A percentile compares a stretch with the other conserved stretches of the same genome.
Evolutionary conservation across 2,329 filamentous ascomycete genomes (phyloP).

Genomic region (Emydomyces testavorans): DNA sequence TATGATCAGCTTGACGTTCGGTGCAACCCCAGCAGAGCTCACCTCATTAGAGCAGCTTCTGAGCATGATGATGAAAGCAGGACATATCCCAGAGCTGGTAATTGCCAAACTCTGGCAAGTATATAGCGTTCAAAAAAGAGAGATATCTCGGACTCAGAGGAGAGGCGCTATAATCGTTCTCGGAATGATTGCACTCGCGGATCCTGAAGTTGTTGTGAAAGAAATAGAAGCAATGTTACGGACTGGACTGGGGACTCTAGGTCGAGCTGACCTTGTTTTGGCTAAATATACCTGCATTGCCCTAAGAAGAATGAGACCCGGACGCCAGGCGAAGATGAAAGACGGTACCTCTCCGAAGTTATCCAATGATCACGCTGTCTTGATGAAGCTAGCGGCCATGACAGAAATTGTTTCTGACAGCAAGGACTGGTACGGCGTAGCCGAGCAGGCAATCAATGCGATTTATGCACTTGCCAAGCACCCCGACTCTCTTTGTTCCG

Average conservation of each 20-base stretch:
- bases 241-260: constrained; percentile 72
- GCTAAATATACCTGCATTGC: constrained; percentile 95
- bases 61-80: constrained; percentile 94
- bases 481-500: constrained; percentile 83
- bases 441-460: constrained; percentile 89
- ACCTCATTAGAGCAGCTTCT: constrained; percentile 91
- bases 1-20: constrained; percentile 98
- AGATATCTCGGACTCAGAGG: constrained; percentile 83
- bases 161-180: constrained; percentile 91
- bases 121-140: constrained; percentile 83
- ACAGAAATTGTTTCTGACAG: constrained; percentile 75
- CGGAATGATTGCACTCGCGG: constrained; percentile 89
- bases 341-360: constrained; percentile 56
- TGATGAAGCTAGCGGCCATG: constrained; percentile 69
- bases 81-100: constrained; percentile 73
- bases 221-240: constrained; percentile 92
- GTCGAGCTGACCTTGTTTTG: constrained; percentile 70
- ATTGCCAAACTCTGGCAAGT: constrained; percentile 94
- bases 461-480: constrained; percentile 92
- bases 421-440: constrained; percentile 90
- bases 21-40: constrained; percentile 83
- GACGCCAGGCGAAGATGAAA: constrained; percentile 66
- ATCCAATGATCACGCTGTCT: constrained; percentile 81
- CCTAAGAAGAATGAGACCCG: constrained; percentile 78
- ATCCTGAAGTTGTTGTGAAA: constrained; percentile 81